phyloP scores from a whole-genome alignment of 2,329 filamentous ascomycete species.

The Didymella keratinophila region DNA sequence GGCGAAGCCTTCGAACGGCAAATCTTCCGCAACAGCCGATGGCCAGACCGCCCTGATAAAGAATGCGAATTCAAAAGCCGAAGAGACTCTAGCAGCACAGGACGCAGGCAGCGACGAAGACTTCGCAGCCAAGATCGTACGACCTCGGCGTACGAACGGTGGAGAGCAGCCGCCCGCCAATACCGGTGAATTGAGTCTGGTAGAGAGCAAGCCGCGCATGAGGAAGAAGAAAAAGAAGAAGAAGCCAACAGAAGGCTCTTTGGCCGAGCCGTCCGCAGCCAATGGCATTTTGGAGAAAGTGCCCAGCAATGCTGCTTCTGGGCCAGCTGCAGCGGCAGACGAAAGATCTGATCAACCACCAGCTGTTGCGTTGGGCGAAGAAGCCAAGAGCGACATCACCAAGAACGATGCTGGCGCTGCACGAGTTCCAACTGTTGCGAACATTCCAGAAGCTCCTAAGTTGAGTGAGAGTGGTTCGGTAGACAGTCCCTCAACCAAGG shows the following conservation, averaged over 20 bases:
- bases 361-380: neutral
- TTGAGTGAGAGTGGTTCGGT: neutral
- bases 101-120: slow-evolving; percentile 5
- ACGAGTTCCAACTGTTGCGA: neutral
- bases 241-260: slow-evolving; percentile 26
- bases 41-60: slow-evolving; percentile 2
- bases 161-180: slow-evolving; percentile 3
- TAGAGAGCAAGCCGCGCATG: slow-evolving; percentile 50
- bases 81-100: neutral
- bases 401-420: neutral
- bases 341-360: neutral
- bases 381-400: neutral
- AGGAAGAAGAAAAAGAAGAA: slow-evolving; percentile 42
- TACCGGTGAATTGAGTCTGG: slow-evolving; percentile 33
- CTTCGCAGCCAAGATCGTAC: neutral
- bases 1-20: neutral
- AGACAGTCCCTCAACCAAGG: neutral
- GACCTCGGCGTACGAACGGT: slow-evolving; percentile 1
- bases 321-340: neutral
- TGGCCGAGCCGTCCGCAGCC: neutral
- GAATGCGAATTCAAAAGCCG: slow-evolving; percentile 3
- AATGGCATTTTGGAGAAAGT: neutral
- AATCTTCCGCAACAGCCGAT: neutral
- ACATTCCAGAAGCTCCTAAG: neutral
- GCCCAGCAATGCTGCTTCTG: neutral